Conservation (phyloP, 129 eudicot genomes). For the sunflower (Helianthus annuus) region HanXRQr2.0-SUNRISE NC_035438.2:85679721-85680220, state of each 20-base stretch:
- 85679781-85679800: too few species aligned
- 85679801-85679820: too few species aligned
- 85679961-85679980: neutral
- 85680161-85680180: constrained; percentile 28
- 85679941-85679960: neutral
- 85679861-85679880: too few species aligned
- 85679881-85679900: too few species aligned
- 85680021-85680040: constrained; percentile 86
- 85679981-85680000: constrained; percentile 20
- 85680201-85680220: neutral
- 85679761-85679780: too few species aligned
- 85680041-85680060: constrained; percentile 86
- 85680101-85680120: constrained; percentile 89
- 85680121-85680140: constrained; percentile 92
- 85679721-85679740: too few species aligned
- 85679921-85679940: neutral
- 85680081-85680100: constrained; percentile 82
- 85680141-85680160: constrained; percentile 95
- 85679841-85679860: too few species aligned
- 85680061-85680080: constrained; percentile 68
- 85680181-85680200: neutral
- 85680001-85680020: constrained; percentile 97
- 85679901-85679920: too few species aligned
- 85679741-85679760: too few species aligned
- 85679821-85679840: too few species aligned